phyloP scores from a whole-genome alignment of 352 stramenopile genomes.

The Phytopythium aichiense region DNA sequence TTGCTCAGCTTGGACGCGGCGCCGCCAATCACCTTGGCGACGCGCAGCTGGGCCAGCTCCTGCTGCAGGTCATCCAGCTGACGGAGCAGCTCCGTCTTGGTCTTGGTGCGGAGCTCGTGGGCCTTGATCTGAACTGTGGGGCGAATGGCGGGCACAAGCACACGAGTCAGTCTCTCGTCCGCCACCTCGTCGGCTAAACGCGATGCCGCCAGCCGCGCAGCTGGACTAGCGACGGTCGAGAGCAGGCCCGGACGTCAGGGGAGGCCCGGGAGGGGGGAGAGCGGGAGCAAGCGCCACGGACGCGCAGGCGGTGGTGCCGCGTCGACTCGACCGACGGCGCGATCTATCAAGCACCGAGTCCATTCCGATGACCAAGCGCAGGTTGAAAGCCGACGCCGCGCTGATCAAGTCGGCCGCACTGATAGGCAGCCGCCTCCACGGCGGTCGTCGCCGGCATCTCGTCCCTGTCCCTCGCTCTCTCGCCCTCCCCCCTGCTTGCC shows the following conservation, averaged over 20 bases:
- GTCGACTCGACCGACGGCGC: no score
- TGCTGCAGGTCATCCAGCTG: conserved; percentile 98
- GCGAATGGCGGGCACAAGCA: conserved; percentile 13
- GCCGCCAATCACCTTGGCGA: conserved; percentile 98
- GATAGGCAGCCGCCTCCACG: not conserved
- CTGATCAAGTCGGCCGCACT: no score
- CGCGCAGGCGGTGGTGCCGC: no score
- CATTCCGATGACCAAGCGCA: no score
- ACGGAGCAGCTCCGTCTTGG: conserved; percentile 98
- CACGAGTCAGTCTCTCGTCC: conserved; percentile 14
- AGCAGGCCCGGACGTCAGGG: not conserved
- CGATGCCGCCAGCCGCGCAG: not conserved
- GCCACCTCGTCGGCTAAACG: not conserved
- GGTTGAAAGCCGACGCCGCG: no score
- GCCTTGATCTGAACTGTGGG: conserved; percentile 93
- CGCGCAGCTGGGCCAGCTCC: conserved; percentile 96
- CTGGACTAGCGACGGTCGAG: not conserved
- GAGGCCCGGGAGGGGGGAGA: no score
- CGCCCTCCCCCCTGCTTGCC: not conserved
- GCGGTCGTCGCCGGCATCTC: not conserved
- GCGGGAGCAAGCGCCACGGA: no score
- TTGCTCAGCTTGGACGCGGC: conserved; percentile 99
- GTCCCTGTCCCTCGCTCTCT: not conserved
- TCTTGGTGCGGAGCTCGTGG: conserved; percentile 97
- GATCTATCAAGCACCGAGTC: no score